Evolutionary conservation across 371 early-diverging fungal species (phyloP).

Genomic region (Mortierella sp.): DNA sequence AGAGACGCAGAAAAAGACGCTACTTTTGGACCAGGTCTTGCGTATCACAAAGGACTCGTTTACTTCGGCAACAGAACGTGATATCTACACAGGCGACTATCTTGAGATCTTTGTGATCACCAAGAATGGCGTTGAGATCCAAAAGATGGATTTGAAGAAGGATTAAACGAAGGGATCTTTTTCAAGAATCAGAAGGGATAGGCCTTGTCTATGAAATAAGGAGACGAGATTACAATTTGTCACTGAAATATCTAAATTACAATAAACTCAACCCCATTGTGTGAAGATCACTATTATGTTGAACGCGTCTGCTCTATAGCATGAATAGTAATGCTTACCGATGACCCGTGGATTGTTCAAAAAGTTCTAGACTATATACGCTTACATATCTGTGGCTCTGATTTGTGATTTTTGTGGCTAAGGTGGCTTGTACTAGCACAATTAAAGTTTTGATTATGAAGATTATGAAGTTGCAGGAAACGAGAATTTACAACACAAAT

Average conservation of each 20-base stretch:
- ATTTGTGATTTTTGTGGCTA: slow-evolving; percentile 4
- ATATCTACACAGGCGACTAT: slow-evolving; percentile 99
- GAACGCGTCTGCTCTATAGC: too few species aligned
- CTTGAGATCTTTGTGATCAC: slow-evolving; percentile 95
- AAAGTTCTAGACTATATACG: too few species aligned
- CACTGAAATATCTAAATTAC: background rate
- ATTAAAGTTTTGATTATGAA: background rate
- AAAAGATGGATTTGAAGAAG: slow-evolving; percentile 81
- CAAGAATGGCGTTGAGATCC: slow-evolving; percentile 81
- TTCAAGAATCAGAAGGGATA: background rate
- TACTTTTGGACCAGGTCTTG: slow-evolving; percentile 78
- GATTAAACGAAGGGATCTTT: slow-evolving; percentile 65
- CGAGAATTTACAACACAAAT: background rate
- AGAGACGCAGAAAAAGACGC: slow-evolving; percentile 50
- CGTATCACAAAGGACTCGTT: slow-evolving; percentile 97
- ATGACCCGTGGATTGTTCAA: too few species aligned
- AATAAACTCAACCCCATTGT: background rate
- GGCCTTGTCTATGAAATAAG: background rate
- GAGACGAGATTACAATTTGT: background rate
- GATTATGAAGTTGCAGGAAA: too few species aligned
- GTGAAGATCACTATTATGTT: too few species aligned
- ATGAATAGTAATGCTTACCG: too few species aligned
- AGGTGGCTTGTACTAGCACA: background rate
- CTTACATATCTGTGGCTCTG: background rate
- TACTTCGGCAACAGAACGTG: slow-evolving; percentile 98